These are phyloP conservation scores for Pholiota microspora DNA, from an alignment of 768 basidiomycete genomes.

Conservation along the genomic window DNA sequence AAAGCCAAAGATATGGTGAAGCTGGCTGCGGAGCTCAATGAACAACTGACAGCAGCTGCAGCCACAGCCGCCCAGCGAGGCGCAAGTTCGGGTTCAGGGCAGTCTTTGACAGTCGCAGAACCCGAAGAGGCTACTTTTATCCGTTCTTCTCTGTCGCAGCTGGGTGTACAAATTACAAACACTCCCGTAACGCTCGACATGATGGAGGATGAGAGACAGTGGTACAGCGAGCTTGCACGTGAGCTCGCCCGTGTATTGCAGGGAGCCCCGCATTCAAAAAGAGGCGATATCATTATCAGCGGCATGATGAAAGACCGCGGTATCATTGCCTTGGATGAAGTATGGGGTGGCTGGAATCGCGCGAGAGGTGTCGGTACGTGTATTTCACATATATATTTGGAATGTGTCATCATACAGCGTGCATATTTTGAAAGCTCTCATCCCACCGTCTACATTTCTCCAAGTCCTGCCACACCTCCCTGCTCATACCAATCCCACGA, in stretches of 20 bases:
- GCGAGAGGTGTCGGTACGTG: conserved; percentile 83
- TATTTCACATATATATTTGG: conserved; percentile 3
- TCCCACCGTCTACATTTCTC: conserved; percentile 87
- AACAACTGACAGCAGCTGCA: conserved; percentile 58
- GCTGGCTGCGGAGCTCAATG: conserved; percentile 84
- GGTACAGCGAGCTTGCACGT: conserved; percentile 75
- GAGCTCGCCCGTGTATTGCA: conserved; percentile 79
- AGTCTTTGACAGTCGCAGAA: conserved; percentile 43
- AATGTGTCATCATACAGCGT: conserved; percentile 4
- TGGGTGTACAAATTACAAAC: conserved; percentile 77
- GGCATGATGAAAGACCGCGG: conserved; percentile 81
- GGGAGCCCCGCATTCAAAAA: conserved; percentile 26
- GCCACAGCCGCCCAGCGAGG: conserved; percentile 18
- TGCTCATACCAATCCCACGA: conserved; percentile 60
- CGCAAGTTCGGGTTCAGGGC: conserved; percentile 17
- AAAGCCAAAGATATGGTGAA: conserved; percentile 93
- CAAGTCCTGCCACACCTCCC: conserved; percentile 70
- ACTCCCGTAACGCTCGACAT: conserved; percentile 87
- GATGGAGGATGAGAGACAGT: conserved; percentile 77
- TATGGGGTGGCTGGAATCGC: conserved; percentile 95
- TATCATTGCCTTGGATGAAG: conserved; percentile 85
- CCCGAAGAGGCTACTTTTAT: conserved; percentile 87
- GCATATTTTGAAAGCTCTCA: conserved; percentile 59
- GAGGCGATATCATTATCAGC: conserved; percentile 23
- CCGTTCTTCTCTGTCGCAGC: conserved; percentile 83